Base-by-base conservation (phyloP, 2,329 filamentous ascomycete genomes). In the Chaetomiaceae sp. region DNA sequence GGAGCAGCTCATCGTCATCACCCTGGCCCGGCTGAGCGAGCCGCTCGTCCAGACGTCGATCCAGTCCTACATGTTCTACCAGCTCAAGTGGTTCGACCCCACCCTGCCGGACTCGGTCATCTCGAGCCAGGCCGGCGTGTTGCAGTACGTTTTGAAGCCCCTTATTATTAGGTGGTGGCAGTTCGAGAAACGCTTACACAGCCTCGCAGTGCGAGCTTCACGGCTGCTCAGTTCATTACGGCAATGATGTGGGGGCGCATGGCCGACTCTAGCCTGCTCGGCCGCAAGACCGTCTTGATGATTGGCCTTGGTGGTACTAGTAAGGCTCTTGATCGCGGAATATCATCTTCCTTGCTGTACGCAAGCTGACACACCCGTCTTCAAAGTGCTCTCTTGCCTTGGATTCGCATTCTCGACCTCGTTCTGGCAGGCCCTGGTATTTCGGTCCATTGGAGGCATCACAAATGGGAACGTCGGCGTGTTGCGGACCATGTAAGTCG, bases 31-130 rank as follows among this genome's bases (percentile, higher is more conserved):
- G 23, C 72, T 95, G 19, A 89, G 86, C 10, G 90, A 53, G 27
- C 50, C 50, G 6, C 50, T 53, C 14, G 45, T 48, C 3, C 50
- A 53, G 35, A 53, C 50, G 1, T 53, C 50, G 34, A 31, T 34
- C 19, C 71, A 86, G 67, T 79, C 86, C 2, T 95, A 95, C 68
- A 83, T 95, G 74, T 95, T 89, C 69, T 95, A 92, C 67, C 88
- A 93, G 66, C 78, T 96, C n/a, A 83, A 82, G 59, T 92, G 85
- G 52, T 92, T 95, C 60, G 71, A 79, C 51, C 70, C 74, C 0
- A 67, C 61, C 9, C 69, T 80, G 13, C 68, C 79, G 0, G 72
- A 77, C 58, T 76, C 87, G 20, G 82, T 78, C 2, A 90, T 95
- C 58, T 81, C 89, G 0, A 76, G 78, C 17, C 89, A 93, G 65